These are phyloP conservation scores for Tillandsia leiboldiana DNA, from an alignment of 176 grass and related monocot genomes.

Conservation along the genomic window DNA sequence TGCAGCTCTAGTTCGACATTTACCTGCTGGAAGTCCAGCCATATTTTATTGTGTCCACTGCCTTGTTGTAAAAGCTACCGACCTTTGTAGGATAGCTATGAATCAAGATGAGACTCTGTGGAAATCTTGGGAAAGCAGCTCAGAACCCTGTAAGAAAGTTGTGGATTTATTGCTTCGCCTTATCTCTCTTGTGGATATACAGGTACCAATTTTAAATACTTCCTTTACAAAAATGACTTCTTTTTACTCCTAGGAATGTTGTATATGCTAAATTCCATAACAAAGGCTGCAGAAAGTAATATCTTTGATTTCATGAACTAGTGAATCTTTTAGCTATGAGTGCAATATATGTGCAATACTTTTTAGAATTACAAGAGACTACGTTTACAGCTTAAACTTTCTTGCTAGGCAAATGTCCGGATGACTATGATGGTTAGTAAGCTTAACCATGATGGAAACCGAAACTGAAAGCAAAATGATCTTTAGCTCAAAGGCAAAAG, in stretches of 20 bases:
- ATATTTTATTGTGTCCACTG: slow-evolving; percentile 69
- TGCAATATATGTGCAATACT: too few species aligned
- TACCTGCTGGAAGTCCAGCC: slow-evolving; percentile 67
- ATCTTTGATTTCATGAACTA: too few species aligned
- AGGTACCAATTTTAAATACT: slow-evolving; percentile 34
- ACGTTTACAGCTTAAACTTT: too few species aligned
- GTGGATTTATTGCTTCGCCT: slow-evolving; percentile 64
- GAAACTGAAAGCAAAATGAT: too few species aligned
- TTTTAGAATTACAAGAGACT: too few species aligned
- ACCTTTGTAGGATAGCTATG: slow-evolving; percentile 39
- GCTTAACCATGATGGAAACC: too few species aligned
- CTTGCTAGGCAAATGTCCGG: too few species aligned
- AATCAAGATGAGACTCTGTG: slow-evolving; percentile 48
- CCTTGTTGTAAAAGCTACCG: slow-evolving; percentile 47
- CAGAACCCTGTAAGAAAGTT: slow-evolving; percentile 73
- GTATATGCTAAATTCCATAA: background rate
- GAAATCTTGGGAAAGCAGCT: slow-evolving; percentile 93
- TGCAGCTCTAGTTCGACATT: slow-evolving; percentile 51
- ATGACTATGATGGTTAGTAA: too few species aligned
- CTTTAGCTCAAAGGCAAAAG: too few species aligned
- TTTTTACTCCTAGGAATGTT: background rate
- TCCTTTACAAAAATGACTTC: background rate
- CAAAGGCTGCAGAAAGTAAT: too few species aligned
- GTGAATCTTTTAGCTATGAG: too few species aligned
- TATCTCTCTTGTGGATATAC: slow-evolving; percentile 82